These are phyloP conservation scores for Suillus hirtellus DNA, from an alignment of 768 basidiomycete species.

Conservation along the genomic window DNA sequence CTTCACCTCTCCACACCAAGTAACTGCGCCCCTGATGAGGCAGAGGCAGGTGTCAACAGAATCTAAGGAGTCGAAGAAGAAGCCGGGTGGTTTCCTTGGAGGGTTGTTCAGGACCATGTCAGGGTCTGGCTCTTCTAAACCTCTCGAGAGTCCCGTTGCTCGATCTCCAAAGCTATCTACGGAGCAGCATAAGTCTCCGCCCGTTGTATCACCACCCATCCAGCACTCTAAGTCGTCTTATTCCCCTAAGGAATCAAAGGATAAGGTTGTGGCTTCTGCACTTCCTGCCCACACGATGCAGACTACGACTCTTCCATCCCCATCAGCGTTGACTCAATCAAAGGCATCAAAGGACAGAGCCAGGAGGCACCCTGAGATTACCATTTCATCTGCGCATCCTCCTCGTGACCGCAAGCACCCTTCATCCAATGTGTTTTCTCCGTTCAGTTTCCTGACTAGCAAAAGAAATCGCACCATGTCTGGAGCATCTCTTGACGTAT, in stretches of 20 bases:
- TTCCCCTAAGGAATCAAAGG: slow-evolving; percentile 21
- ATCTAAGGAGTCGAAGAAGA: slow-evolving; percentile 36
- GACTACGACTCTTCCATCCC: slow-evolving; percentile 2
- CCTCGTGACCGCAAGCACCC: slow-evolving; percentile 39
- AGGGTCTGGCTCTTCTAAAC: slow-evolving; percentile 33
- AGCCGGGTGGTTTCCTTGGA: slow-evolving; percentile 27
- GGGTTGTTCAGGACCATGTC: slow-evolving; percentile 34
- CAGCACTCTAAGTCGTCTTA: slow-evolving; percentile 18
- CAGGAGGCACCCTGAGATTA: slow-evolving; percentile 20
- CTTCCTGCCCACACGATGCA: neutral
- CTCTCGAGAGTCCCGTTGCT: slow-evolving; percentile 23
- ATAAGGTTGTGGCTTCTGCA: neutral
- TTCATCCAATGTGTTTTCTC: slow-evolving; percentile 52
- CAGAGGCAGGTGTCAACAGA: slow-evolving; percentile 30
- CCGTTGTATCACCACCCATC: slow-evolving; percentile 2
- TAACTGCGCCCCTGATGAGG: slow-evolving; percentile 21
- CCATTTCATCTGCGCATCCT: slow-evolving; percentile 35
- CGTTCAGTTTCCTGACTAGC: slow-evolving; percentile 60
- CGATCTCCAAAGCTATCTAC: slow-evolving; percentile 22
- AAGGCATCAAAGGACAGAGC: slow-evolving; percentile 17
- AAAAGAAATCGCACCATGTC: slow-evolving; percentile 70
- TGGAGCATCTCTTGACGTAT: slow-evolving; percentile 73
- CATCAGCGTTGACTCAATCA: slow-evolving; percentile 14
- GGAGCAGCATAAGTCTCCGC: slow-evolving; percentile 21
- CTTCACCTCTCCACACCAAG: slow-evolving; percentile 7